Percentiles rank a stretch among this genome's conserved stretches.
phyloP scores from a whole-genome alignment of 371 early-diverging fungal species.

The Choanephora cucurbitarum region DNA sequence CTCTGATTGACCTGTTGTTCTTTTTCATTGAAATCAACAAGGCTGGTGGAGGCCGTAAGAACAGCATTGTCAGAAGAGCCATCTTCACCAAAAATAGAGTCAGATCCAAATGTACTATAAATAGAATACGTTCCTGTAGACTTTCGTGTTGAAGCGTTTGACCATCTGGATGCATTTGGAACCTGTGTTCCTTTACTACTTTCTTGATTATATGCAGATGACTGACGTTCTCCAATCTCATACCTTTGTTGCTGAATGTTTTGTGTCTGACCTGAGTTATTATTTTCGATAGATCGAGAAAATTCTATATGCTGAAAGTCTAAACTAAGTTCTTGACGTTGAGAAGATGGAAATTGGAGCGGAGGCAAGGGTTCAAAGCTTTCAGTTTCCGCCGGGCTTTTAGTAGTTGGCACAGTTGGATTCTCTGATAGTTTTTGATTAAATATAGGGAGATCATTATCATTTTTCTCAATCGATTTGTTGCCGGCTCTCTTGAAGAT shows the following conservation, averaged over 20 bases:
- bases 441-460: neutral
- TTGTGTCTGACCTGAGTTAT: neutral
- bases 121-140: slow-evolving; percentile 41
- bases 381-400: neutral
- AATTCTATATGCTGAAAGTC: neutral
- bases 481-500: slow-evolving; percentile 12
- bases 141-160: slow-evolving; percentile 34
- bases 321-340: neutral
- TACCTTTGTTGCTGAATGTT: slow-evolving; percentile 8
- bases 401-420: neutral
- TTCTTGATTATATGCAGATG: neutral
- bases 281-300: neutral
- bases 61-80: neutral
- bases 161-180: slow-evolving; percentile 22
- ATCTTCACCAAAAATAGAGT: slow-evolving; percentile 10
- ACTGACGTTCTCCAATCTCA: slow-evolving; percentile 5
- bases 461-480: slow-evolving; percentile 18
- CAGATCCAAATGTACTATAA: slow-evolving; percentile 37
- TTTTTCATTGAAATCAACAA: neutral
- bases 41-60: neutral
- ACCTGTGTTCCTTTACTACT: neutral
- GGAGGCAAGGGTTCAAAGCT: slow-evolving; percentile 12
- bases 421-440: neutral
- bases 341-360: neutral
- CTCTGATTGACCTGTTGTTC: neutral